Percentiles rank a stretch among this genome's conserved stretches.
These are phyloP conservation scores for Rhododendron williamsianum DNA, from an alignment of 148 eudicot genomes.

Conservation along the genomic window DNA sequence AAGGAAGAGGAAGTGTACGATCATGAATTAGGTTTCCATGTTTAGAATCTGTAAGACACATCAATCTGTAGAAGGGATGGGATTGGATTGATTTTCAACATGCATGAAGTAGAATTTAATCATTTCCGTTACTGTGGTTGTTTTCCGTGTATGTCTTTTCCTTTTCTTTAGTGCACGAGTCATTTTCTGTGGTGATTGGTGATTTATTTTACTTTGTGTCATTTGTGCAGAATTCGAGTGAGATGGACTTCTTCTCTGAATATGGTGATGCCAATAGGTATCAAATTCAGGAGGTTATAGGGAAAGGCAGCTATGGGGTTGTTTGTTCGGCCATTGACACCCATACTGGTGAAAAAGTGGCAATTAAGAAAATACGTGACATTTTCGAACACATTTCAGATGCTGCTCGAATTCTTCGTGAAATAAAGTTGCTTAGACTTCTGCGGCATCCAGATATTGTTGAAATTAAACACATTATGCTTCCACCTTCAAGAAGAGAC, in stretches of 20 bases:
- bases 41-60: neutral
- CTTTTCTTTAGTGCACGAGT: neutral
- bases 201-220: neutral
- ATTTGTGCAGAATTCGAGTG: conserved; percentile 34
- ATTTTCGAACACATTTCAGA: conserved; percentile 64
- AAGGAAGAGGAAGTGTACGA: neutral
- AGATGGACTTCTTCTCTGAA: conserved; percentile 55
- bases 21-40: neutral
- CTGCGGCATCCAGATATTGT: conserved; percentile 65
- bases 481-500: conserved; percentile 60
- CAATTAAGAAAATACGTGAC: conserved; percentile 58
- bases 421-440: conserved; percentile 58
- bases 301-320: conserved; percentile 70
- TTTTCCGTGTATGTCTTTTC: neutral
- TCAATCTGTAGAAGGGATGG: neutral
- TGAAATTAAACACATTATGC: conserved; percentile 60
- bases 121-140: neutral
- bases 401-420: conserved; percentile 64
- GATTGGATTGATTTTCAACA: neutral
- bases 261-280: conserved; percentile 60
- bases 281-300: conserved; percentile 56
- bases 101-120: neutral
- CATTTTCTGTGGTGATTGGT: neutral
- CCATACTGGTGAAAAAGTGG: conserved; percentile 62
- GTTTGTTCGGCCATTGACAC: conserved; percentile 68